Conservation (phyloP, 2,329 filamentous ascomycete genomes). For the Monosporascus sp. region DNA sequence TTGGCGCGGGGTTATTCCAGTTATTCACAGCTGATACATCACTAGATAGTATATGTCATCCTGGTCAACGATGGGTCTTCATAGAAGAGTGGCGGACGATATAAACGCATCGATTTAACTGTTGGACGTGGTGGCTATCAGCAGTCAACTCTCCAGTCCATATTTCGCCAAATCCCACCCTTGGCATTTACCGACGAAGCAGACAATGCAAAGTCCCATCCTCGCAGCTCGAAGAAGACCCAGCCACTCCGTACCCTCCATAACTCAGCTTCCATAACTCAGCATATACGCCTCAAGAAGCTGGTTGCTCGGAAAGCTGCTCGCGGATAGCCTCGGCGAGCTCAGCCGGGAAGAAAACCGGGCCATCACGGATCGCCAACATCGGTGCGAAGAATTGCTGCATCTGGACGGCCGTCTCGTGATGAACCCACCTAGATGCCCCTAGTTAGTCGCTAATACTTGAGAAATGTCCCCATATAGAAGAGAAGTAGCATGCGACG, state of each 20-base stretch:
- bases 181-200: no score
- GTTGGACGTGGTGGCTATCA: no score
- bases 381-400: constrained; percentile 2
- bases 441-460: neutral
- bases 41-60: no score
- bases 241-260: neutral
- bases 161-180: no score
- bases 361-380: neutral
- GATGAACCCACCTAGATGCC: neutral
- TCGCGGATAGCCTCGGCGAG: neutral
- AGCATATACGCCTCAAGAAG: neutral
- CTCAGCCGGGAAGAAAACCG: neutral
- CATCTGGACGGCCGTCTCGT: neutral
- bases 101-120: no score
- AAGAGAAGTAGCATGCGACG: neutral
- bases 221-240: neutral
- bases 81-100: no score
- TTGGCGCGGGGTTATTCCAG: no score
- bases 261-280: neutral
- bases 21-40: no score
- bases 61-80: no score
- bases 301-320: neutral
- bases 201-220: no score
- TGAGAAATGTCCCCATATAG: neutral
- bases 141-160: no score